Evolutionary conservation across 2,329 filamentous ascomycete species (phyloP).

Genomic region (Cadophora sp.): DNA sequence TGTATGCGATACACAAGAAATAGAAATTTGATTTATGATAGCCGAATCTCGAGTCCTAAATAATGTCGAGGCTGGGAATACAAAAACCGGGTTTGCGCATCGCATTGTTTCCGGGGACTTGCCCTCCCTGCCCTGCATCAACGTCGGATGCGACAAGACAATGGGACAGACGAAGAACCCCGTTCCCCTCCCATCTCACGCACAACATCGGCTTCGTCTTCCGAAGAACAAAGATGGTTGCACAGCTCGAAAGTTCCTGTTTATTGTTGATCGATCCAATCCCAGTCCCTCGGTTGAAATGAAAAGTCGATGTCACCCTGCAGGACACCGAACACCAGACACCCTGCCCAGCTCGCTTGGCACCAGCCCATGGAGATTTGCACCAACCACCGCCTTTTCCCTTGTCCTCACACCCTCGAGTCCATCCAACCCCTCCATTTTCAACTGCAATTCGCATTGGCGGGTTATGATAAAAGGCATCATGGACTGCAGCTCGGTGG

Average conservation of each 20-base stretch:
- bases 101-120: neutral
- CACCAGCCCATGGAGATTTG: neutral
- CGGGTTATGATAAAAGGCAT: conserved; percentile 19
- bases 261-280: neutral
- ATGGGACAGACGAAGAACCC: neutral
- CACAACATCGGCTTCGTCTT: no score
- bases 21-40: no score
- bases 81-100: neutral
- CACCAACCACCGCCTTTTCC: conserved; percentile 23
- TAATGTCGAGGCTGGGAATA: neutral
- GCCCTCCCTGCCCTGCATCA: neutral
- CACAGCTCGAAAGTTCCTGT: neutral
- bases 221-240: no score
- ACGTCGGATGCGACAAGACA: neutral
- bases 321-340: conserved; percentile 1
- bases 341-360: conserved; percentile 7
- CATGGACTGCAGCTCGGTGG: conserved; percentile 15
- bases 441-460: conserved; percentile 16
- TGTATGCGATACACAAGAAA: no score
- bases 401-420: no score
- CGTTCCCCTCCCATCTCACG: no score
- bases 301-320: neutral
- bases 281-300: neutral
- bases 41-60: neutral
- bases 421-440: conserved; percentile 17